Percentiles rank a stretch among this genome's conserved stretches.
These are phyloP conservation scores for Striga asiatica DNA, from an alignment of 257 asterid species.

Conservation along the genomic window DNA sequence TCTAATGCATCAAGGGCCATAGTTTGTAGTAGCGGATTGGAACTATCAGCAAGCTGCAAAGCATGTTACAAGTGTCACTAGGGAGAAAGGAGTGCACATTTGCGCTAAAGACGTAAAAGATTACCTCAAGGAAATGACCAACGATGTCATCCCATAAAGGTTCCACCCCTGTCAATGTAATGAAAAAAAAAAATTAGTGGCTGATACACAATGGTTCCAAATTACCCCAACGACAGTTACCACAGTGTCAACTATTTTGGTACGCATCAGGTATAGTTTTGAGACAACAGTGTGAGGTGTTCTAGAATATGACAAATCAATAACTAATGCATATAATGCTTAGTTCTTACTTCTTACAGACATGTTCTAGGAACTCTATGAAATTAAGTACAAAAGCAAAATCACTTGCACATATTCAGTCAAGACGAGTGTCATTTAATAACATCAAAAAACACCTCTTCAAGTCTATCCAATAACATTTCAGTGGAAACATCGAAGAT, in stretches of 20 bases:
- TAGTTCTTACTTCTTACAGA: no score
- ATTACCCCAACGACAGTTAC: no score
- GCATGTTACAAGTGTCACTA: conserved; percentile 16
- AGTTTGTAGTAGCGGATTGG: conserved; percentile 54
- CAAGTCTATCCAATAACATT: not conserved
- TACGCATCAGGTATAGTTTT: not conserved
- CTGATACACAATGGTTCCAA: conserved; percentile 12
- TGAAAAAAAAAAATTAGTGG: conserved; percentile 15
- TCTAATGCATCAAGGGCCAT: conserved; percentile 90
- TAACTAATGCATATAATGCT: not conserved
- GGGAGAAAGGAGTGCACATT: conserved; percentile 10
- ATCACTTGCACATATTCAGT: not conserved
- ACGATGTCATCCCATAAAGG: conserved; percentile 88
- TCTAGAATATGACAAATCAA: not conserved
- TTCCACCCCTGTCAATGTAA: conserved; percentile 65
- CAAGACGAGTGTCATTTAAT: not conserved
- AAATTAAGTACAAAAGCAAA: not conserved
- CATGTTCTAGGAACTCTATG: not conserved
- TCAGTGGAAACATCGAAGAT: not conserved
- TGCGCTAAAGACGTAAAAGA: conserved; percentile 11
- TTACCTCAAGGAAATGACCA: conserved; percentile 86
- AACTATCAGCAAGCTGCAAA: conserved; percentile 82
- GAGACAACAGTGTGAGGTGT: not conserved
- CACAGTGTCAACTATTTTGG: not conserved
- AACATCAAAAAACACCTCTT: not conserved